Conservation (phyloP, 805 yeast genomes). For the Yarrowia bubula region DNA sequence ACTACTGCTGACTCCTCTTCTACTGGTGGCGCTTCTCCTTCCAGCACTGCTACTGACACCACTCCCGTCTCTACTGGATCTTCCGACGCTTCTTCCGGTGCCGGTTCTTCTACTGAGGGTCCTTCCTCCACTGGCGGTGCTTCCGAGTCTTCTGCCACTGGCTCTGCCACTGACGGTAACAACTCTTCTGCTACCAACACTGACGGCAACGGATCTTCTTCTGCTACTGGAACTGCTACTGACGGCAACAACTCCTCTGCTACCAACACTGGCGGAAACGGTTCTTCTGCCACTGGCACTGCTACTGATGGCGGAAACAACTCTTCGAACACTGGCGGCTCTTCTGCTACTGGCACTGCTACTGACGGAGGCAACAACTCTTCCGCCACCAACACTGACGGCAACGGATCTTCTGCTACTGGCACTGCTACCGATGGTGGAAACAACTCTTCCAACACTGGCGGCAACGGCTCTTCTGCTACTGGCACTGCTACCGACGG, state of each 20-base stretch:
- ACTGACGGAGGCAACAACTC: background rate
- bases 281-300: background rate
- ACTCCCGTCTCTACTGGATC: background rate
- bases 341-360: background rate
- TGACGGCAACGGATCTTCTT: background rate
- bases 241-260: background rate
- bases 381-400: background rate
- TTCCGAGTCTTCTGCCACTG: background rate
- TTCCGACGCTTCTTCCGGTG: background rate
- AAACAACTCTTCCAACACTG: background rate
- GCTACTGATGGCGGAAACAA: background rate
- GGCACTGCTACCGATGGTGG: background rate
- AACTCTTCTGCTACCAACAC: background rate
- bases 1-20: constrained; percentile 2
- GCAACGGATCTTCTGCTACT: background rate
- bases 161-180: background rate
- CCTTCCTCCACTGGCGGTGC: background rate
- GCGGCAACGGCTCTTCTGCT: background rate
- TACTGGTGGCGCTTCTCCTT: background rate
- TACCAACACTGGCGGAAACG: background rate
- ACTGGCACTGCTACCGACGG: background rate
- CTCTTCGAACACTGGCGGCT: background rate
- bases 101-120: background rate
- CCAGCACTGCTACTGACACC: background rate
- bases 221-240: background rate